Conservation (phyloP, 768 basidiomycete species). For the Serendipita sp. region DNA sequence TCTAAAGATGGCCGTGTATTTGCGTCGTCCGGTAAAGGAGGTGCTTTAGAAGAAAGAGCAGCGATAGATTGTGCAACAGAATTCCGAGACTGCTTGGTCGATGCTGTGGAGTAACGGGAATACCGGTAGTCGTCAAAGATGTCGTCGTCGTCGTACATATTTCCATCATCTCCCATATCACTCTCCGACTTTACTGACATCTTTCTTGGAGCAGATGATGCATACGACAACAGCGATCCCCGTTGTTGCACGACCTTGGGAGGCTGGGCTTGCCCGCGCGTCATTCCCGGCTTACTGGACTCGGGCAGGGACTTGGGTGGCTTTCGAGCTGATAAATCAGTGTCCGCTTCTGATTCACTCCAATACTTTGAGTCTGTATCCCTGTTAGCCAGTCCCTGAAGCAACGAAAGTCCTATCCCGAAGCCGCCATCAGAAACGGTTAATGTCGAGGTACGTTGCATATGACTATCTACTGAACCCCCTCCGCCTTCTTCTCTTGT, state of each 20-base stretch:
- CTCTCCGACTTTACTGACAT: neutral
- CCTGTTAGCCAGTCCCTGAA: conserved; percentile 9
- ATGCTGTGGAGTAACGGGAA: conserved; percentile 9
- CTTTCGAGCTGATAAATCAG: neutral
- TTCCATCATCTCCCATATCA: conserved; percentile 8
- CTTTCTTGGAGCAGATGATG: neutral
- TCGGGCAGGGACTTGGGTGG: neutral
- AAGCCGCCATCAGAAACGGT: conserved; percentile 11
- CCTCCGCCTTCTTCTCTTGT: neutral
- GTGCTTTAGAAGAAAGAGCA: neutral
- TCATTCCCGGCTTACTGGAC: neutral
- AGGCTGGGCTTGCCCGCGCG: neutral
- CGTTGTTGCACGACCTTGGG: neutral
- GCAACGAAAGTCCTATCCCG: conserved; percentile 10
- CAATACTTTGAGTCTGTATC: neutral
- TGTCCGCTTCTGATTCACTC: conserved; percentile 3
- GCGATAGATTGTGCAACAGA: neutral
- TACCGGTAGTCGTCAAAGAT: conserved; percentile 12
- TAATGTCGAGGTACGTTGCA: conserved; percentile 1
- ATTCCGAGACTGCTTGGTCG: conserved; percentile 4
- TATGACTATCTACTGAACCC: neutral
- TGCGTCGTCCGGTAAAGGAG: neutral
- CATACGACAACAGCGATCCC: neutral
- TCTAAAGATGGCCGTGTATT: neutral
- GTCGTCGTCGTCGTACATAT: conserved; percentile 8